Base-by-base conservation (phyloP, 768 basidiomycete genomes). In the Tephrocybe rancida region DNA sequence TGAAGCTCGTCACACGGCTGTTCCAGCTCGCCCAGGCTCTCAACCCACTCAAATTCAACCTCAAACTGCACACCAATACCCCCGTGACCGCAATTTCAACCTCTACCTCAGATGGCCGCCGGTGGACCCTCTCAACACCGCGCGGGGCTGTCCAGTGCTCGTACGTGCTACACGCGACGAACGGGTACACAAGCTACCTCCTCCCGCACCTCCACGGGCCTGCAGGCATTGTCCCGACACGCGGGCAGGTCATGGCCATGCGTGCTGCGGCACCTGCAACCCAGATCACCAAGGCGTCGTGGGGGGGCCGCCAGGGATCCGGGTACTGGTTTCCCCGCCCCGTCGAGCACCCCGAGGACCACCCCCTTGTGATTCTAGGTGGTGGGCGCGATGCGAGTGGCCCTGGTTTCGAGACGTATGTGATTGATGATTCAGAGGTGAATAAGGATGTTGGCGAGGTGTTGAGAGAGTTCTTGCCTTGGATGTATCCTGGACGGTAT, bases 251-350 rank as follows among this genome's bases (percentile, higher is more conserved):
- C 42, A 70, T 75, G 57, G 76, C 79, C 3, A 55, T 74, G 19
- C 77, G 77, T n/a, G 70, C 67, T 7, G 54, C 61, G 4, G 78
- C 76, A 0, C 58, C 73, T 1, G 50, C 70, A 1, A 63, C 73
- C 7, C 63, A 75, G 16, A 66, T 86, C 27, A 75, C 73, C 13
- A 75, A 68, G 54, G 58, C 66, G 35, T 70, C 79, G 3, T 86
- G 82, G 83, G 70, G 57, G 56, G 81, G 70, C 48, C 73, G 73
- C 64, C 73, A 80, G 55, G 82, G 81, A 0, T 79, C 73, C 60
- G 87, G 90, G 60, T 94, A 94, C 65, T 92, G 89, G 88, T 92
- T 94, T 63, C 86, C 89, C 16, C 77, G 91, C 14, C 83, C 84
- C 0, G 51, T 76, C 27, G 56, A 64, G 46, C n/a, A 29, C 8